phyloP scores from a whole-genome alignment of 345 rosid species.

The Camelina laxa region DNA sequence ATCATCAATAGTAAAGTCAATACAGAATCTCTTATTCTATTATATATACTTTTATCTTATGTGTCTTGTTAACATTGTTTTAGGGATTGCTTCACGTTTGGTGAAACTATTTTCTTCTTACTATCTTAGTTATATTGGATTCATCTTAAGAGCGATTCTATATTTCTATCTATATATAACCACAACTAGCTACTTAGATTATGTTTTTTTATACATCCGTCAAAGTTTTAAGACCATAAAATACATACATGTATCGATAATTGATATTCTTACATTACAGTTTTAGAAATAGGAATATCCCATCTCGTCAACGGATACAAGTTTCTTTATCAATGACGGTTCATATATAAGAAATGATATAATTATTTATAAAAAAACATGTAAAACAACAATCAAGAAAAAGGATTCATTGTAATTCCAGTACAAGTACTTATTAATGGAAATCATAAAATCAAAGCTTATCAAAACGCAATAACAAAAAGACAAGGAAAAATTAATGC shows the following conservation, averaged over 20 bases:
- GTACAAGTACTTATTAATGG: not conserved
- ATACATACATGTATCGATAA: not conserved
- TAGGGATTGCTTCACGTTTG: too few species aligned
- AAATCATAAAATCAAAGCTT: slow-evolving; percentile 12
- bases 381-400: not conserved
- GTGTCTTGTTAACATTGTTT: too few species aligned
- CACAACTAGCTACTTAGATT: too few species aligned
- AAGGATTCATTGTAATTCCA: not conserved
- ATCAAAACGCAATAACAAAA: slow-evolving; percentile 22
- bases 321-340: not conserved
- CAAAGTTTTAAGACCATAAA: too few species aligned
- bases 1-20: slow-evolving; percentile 26
- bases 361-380: not conserved
- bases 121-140: too few species aligned
- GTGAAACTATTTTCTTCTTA: too few species aligned
- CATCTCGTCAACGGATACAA: slow-evolving; percentile 10
- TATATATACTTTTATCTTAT: not conserved
- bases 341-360: slow-evolving; percentile 13
- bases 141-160: too few species aligned
- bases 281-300: not conserved
- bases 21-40: not conserved
- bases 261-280: not conserved
- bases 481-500: not conserved
- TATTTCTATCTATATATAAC: too few species aligned
- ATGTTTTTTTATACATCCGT: too few species aligned